Evolutionary conservation across 73 alveolate species (phyloP).

Genomic region (Paramecium sonneborni): DNA sequence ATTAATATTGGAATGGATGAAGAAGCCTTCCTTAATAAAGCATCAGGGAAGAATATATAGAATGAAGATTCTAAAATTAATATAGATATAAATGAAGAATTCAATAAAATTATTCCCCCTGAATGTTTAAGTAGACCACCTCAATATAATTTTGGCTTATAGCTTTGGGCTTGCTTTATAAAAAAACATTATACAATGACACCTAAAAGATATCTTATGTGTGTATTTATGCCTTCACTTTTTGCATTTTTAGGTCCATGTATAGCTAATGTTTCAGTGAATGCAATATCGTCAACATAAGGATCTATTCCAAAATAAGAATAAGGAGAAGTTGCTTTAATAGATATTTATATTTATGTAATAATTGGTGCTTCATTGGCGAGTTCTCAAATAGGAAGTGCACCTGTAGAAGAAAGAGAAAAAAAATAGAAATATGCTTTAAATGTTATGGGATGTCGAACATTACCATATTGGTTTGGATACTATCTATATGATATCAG

Average conservation of each 20-base stretch:
- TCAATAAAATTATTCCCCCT: constrained; percentile 57
- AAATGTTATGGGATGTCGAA: constrained; percentile 66
- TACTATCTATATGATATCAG: constrained; percentile 33
- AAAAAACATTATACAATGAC: constrained; percentile 38
- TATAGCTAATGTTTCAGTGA: not conserved
- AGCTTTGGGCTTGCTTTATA: constrained; percentile 44
- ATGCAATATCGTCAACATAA: not conserved
- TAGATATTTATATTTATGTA: not conserved
- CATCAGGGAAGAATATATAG: not conserved
- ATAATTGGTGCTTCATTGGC: not conserved
- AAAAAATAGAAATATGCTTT: constrained; percentile 54
- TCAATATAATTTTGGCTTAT: not conserved
- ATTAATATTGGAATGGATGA: constrained; percentile 89
- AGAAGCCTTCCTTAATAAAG: constrained; percentile 32
- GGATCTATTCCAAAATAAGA: not conserved
- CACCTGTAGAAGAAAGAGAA: constrained; percentile 34
- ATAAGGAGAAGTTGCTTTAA: not conserved
- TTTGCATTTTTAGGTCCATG: not conserved
- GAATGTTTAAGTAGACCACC: constrained; percentile 59
- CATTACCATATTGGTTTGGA: constrained; percentile 64
- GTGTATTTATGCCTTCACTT: not conserved
- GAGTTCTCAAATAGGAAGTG: constrained; percentile 12
- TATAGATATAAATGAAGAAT: not conserved
- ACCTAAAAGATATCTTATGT: constrained; percentile 10
- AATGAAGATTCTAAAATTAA: constrained; percentile 9